phyloP scores from a whole-genome alignment of 1,139 yeast genomes.

The Diutina rugosa region DNA sequence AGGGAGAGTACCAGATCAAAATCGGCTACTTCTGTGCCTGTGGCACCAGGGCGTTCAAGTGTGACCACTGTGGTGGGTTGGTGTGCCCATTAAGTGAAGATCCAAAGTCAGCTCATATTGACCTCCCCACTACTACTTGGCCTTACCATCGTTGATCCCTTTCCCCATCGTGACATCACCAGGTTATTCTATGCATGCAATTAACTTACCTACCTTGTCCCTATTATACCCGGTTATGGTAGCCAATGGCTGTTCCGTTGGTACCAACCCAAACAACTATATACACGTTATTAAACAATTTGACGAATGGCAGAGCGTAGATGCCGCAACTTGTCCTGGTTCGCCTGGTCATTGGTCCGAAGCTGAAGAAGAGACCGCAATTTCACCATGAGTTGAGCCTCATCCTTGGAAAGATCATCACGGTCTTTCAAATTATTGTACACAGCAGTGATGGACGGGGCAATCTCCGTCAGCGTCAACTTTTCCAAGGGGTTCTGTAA shows the following conservation, averaged over 20 bases:
- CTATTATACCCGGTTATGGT: background rate
- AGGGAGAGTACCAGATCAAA: background rate
- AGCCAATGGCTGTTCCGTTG: background rate
- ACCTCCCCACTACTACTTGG: no score
- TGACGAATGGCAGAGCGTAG: constrained; percentile 3
- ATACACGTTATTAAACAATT: background rate
- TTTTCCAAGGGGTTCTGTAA: constrained; percentile 12
- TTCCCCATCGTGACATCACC: background rate
- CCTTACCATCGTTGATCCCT: no score
- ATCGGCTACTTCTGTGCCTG: constrained; percentile 1
- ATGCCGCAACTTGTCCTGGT: constrained; percentile 5
- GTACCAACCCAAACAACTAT: background rate
- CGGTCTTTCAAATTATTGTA: constrained; percentile 10
- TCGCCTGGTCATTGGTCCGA: constrained; percentile 8
- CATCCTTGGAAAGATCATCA: constrained; percentile 8
- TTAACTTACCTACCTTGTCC: background rate
- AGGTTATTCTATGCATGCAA: background rate
- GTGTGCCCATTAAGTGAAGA: background rate
- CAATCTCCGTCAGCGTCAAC: constrained; percentile 10
- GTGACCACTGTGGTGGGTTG: constrained; percentile 1
- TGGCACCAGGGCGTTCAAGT: background rate
- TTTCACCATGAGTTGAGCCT: constrained; percentile 10
- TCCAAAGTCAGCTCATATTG: background rate
- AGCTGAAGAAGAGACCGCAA: constrained; percentile 10
- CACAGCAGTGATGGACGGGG: constrained; percentile 13